A percentile compares a stretch with the other conserved stretches of the same genome.
Evolutionary conservation across 2,329 filamentous ascomycete genomes (phyloP).

Genomic region (Verticillium longisporum): DNA sequence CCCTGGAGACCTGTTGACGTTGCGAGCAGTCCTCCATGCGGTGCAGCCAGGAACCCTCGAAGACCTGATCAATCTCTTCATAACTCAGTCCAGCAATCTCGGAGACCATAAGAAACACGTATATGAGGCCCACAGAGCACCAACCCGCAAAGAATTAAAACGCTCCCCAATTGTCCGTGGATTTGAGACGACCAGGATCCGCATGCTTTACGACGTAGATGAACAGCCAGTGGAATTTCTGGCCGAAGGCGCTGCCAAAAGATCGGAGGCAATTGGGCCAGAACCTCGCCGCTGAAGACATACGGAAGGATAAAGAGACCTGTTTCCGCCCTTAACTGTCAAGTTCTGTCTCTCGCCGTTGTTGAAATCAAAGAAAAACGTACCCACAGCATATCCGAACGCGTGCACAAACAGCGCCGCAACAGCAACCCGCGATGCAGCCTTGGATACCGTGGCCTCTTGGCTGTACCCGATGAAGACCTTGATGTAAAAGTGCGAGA

Average conservation of each 20-base stretch:
- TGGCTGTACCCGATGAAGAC: slow-evolving; percentile 28
- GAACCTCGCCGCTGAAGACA: slow-evolving; percentile 33
- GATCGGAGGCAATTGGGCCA: slow-evolving; percentile 38
- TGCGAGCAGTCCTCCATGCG: background rate
- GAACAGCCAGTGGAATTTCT: slow-evolving; percentile 35
- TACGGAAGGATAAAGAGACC: slow-evolving; percentile 31
- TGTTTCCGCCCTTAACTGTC: background rate
- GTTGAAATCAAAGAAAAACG: background rate
- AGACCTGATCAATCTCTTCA: slow-evolving; percentile 24
- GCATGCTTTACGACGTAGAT: slow-evolving; percentile 28
- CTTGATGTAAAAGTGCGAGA: slow-evolving; percentile 32
- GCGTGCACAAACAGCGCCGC: slow-evolving; percentile 36
- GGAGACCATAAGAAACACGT: slow-evolving; percentile 30
- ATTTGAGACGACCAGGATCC: slow-evolving; percentile 23
- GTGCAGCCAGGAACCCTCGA: slow-evolving; percentile 17
- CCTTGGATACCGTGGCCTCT: slow-evolving; percentile 13
- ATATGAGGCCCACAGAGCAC: slow-evolving; percentile 27
- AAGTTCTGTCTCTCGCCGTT: background rate
- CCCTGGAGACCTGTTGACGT: no score
- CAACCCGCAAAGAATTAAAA: slow-evolving; percentile 34
- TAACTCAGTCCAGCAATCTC: slow-evolving; percentile 26
- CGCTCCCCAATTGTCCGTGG: slow-evolving; percentile 31
- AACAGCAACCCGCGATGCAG: slow-evolving; percentile 29
- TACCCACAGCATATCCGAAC: slow-evolving; percentile 32
- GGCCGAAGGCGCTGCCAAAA: slow-evolving; percentile 30